Conservation (phyloP, 306 rosid genomes). For the Cucurbita ficifolia region DNA sequence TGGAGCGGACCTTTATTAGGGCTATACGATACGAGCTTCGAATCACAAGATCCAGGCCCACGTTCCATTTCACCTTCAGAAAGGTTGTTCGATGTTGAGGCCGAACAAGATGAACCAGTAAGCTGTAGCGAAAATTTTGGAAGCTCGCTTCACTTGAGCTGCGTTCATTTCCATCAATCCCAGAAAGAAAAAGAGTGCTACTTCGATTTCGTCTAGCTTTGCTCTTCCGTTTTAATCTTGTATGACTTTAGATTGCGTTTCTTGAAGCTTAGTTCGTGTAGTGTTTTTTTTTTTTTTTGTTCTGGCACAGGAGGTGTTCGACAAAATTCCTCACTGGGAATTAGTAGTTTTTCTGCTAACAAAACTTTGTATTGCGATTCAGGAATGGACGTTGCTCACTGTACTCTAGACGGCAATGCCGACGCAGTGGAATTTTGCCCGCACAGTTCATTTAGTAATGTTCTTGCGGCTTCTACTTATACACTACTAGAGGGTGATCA, state of each 20-base stretch:
- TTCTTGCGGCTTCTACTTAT: slow-evolving; percentile 75
- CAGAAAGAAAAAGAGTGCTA: not conserved
- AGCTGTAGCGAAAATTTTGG: not conserved
- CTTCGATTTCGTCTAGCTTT: not conserved
- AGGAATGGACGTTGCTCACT: slow-evolving; percentile 67
- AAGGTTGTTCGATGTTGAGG: not conserved
- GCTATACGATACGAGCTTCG: not conserved
- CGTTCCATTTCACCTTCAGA: not conserved
- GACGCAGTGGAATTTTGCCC: slow-evolving; percentile 88
- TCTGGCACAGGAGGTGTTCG: slow-evolving; percentile 10
- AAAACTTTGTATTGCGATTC: not conserved
- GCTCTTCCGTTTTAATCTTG: not conserved
- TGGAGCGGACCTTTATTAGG: not conserved
- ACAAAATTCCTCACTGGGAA: slow-evolving; percentile 11
- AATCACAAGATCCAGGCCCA: not conserved
- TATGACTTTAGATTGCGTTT: not conserved
- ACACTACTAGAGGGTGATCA: slow-evolving; percentile 53
- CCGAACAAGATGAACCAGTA: not conserved
- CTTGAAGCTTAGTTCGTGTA: not conserved
- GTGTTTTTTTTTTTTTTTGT: not conserved
- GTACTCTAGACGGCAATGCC: slow-evolving; percentile 66
- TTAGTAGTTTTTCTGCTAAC: not conserved
- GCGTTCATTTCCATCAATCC: not conserved
- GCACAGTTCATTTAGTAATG: slow-evolving; percentile 28
- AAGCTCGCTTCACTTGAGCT: not conserved